Conservation (phyloP, 345 rosid genomes). For the Arabis hirsuta region DNA sequence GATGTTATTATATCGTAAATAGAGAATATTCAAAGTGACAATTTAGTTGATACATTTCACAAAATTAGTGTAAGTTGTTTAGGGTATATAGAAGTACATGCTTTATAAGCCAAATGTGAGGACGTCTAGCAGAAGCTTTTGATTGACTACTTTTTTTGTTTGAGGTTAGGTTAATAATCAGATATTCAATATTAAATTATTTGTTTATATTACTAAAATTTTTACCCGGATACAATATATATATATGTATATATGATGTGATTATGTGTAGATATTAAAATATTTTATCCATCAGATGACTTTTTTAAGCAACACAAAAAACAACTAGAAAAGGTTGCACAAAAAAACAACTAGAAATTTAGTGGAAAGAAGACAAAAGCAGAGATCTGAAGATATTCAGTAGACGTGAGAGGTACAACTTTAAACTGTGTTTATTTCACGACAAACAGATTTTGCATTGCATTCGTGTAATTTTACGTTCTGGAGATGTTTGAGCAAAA, state of each 20-base stretch:
- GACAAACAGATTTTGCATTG: conserved; percentile 31
- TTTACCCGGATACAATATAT: too few species aligned
- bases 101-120: conserved; percentile 16
- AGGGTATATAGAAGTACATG: not conserved
- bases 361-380: too few species aligned
- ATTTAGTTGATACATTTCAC: conserved; percentile 13
- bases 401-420: too few species aligned
- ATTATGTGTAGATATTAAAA: too few species aligned
- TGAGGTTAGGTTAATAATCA: not conserved
- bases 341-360: too few species aligned
- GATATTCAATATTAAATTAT: not conserved
- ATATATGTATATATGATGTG: too few species aligned
- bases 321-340: too few species aligned
- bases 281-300: too few species aligned
- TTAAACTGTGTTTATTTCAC: conserved; percentile 1
- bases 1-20: not conserved
- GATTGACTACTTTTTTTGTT: not conserved
- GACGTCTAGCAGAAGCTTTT: conserved; percentile 6
- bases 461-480: conserved; percentile 16
- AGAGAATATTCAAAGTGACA: conserved; percentile 16
- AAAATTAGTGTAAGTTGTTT: not conserved
- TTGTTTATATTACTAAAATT: too few species aligned
- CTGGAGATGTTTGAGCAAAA: conserved; percentile 14
- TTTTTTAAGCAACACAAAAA: too few species aligned
- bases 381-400: too few species aligned